Evolutionary conservation across 306 rosid species (phyloP).

Genomic region (Morella rubra): DNA sequence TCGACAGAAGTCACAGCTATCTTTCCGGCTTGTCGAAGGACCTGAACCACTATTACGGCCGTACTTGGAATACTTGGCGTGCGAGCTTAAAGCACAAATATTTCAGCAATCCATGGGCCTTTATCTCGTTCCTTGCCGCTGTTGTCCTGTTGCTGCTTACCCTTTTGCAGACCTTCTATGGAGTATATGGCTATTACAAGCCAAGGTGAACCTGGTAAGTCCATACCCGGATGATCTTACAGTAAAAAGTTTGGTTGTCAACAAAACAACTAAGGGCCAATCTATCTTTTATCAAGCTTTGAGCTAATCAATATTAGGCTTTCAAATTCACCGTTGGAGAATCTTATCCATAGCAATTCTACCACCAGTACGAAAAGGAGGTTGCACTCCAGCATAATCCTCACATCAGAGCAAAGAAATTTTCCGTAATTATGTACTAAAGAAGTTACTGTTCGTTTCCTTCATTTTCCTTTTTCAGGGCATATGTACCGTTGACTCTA

Average conservation of each 20-base stretch:
- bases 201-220: conserved; percentile 25
- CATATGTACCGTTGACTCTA: no score
- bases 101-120: conserved; percentile 62
- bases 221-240: neutral
- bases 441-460: no score
- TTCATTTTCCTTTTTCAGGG: no score
- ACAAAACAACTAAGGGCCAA: no score
- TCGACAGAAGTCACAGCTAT: conserved; percentile 59
- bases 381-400: neutral
- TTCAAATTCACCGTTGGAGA: no score
- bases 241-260: no score
- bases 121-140: conserved; percentile 85
- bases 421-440: no score
- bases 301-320: no score
- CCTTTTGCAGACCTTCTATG: conserved; percentile 70
- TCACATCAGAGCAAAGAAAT: neutral
- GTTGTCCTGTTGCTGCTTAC: conserved; percentile 71
- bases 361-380: neutral
- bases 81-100: conserved; percentile 77
- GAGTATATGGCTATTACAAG: conserved; percentile 61
- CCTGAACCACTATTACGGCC: conserved; percentile 68
- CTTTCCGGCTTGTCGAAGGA: conserved; percentile 65
- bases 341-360: no score
- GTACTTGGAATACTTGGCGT: conserved; percentile 81
- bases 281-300: no score